Conservation (phyloP, 192 early-diverging fungal species). For the Radiomyces spectabilis region DNA sequence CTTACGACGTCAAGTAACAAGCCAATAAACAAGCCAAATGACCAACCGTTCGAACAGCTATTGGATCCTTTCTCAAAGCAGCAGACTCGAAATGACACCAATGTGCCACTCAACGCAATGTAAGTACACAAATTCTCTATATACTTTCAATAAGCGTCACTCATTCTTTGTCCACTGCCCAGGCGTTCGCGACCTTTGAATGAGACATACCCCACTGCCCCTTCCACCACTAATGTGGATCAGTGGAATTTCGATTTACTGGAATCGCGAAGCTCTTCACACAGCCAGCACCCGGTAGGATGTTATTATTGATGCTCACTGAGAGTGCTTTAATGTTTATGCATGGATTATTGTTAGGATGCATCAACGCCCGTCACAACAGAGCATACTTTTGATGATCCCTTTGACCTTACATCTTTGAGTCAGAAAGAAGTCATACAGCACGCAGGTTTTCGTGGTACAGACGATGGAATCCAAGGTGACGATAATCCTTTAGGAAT, state of each 20-base stretch:
- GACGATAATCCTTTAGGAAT: slow-evolving; percentile 26
- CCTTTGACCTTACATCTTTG: too few relatives aligned
- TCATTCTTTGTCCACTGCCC: background rate
- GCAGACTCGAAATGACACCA: background rate
- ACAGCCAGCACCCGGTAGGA: background rate
- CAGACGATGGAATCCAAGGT: background rate
- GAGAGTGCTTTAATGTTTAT: slow-evolving; percentile 24
- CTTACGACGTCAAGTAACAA: background rate
- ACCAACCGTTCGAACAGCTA: slow-evolving; percentile 14
- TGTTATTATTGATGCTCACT: background rate
- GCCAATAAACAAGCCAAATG: background rate
- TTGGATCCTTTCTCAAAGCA: slow-evolving; percentile 14
- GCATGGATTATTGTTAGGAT: background rate
- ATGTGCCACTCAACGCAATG: slow-evolving; percentile 19
- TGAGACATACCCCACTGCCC: background rate
- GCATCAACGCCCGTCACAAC: background rate
- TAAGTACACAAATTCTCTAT: slow-evolving; percentile 5
- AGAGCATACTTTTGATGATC: too few relatives aligned
- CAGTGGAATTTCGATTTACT: slow-evolving; percentile 28
- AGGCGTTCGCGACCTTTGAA: background rate
- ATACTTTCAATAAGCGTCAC: background rate
- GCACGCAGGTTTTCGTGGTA: background rate
- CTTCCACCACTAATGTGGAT: background rate
- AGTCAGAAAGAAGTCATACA: too few relatives aligned
- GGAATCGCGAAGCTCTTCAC: background rate